These are phyloP conservation scores for Taphrina betulina DNA, from an alignment of 1,139 yeast species.

Conservation along the genomic window DNA sequence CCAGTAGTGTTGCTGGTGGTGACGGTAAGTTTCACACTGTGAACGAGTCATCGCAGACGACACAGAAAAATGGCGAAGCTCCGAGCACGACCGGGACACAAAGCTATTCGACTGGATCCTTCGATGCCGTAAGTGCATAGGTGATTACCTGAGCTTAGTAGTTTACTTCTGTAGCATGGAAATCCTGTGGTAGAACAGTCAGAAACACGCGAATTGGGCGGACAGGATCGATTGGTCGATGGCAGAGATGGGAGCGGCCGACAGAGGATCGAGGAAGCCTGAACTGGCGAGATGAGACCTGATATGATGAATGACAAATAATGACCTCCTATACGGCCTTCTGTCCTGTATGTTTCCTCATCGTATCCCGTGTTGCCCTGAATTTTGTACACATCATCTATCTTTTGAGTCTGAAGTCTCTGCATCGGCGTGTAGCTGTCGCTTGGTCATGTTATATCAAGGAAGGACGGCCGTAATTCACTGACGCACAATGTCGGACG, in stretches of 20 bases:
- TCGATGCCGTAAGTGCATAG: neutral
- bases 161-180: neutral
- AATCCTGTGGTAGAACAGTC: slow-evolving; percentile 2
- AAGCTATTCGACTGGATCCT: neutral
- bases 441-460: too few species aligned
- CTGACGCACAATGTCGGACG: too few species aligned
- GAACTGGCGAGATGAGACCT: neutral
- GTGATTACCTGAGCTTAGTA: too few species aligned
- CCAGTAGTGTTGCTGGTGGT: neutral
- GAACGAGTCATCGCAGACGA: neutral
- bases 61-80: neutral
- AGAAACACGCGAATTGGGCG: neutral
- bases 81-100: slow-evolving; percentile 1
- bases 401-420: too few species aligned
- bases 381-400: too few species aligned
- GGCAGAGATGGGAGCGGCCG: slow-evolving; percentile 1
- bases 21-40: slow-evolving; percentile 2
- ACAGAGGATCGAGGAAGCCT: slow-evolving; percentile 2
- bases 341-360: too few species aligned
- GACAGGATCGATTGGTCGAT: neutral
- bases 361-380: too few species aligned
- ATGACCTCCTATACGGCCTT: too few species aligned
- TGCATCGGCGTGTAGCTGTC: too few species aligned
- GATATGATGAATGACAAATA: too few species aligned
- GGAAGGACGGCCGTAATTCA: too few species aligned